Evolutionary conservation across 148 eudicot species (phyloP), one percentile per base, ranked within the genome.

Genomic region (Agrostemma githago): DNA sequence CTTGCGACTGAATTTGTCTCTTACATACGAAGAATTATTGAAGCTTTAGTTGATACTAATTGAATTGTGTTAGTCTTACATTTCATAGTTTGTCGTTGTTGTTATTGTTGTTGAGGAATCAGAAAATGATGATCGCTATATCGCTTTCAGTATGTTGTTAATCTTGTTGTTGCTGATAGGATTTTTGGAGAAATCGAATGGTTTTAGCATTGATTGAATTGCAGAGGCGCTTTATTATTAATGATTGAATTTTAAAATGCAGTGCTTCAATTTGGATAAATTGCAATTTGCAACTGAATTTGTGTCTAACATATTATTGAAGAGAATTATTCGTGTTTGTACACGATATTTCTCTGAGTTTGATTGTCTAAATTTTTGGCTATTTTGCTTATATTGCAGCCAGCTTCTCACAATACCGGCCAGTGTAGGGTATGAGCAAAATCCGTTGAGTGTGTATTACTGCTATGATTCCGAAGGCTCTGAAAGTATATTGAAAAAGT

Each of bases 361-460:
- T 21, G 53, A 44, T 5, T 58, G 64, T 66, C 38, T 38, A 21
- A 62, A 53, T n/a, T 44, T 43, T 8, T 76, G 74, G 67, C 70
- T 2, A 40, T 67, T 72, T 42, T 14, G 5, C 34, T 78, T 63
- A 68, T 54, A 72, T 43, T 82, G 75, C 95, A 91, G 97, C 46
- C 88, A 79, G 74, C 86, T 94, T 17, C 83, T 94, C 85, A 91
- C 98, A 21, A 87, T 94, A 72, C 97, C 98, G 71, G 86, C 96
- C 69, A 94, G 97, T 74, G 93, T 91, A 74, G 98, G 98, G 72
- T 94, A 94, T 83, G 92, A 80, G 48, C 93, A 94, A 78, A 94
- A 91, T 82, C 98, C 98, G 37, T 78, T 94, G 83, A 91, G 96
- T 79, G 42, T 94, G 72, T 94, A 94, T 72, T 94, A 94, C 73